phyloP scores from a whole-genome alignment of 192 early-diverging fungal species.

The Podila clonocystis region DNA sequence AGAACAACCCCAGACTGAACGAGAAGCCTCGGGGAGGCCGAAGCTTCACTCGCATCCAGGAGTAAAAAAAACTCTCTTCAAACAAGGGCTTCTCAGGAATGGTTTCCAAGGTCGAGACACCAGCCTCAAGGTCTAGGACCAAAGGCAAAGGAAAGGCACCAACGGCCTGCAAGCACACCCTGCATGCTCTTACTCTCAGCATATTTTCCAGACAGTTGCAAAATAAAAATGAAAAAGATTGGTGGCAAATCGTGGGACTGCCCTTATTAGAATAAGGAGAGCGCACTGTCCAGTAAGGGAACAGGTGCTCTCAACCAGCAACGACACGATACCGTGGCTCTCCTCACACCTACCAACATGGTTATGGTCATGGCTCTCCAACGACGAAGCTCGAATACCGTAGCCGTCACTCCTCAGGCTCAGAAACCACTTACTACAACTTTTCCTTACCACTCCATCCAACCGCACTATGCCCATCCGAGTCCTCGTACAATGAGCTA shows the following conservation, averaged over 20 bases:
- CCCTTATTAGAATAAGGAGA: too few relatives aligned
- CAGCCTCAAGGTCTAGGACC: background rate
- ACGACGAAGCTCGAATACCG: too few relatives aligned
- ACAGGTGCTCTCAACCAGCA: too few relatives aligned
- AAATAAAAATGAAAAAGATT: too few relatives aligned
- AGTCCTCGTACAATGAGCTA: background rate
- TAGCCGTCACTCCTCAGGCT: background rate
- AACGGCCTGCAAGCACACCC: background rate
- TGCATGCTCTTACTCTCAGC: too few relatives aligned
- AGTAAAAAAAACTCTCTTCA: conserved; percentile 1
- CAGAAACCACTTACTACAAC: background rate
- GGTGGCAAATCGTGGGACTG: too few relatives aligned
- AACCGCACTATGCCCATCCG: background rate
- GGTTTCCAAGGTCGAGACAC: background rate
- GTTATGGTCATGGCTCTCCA: too few relatives aligned
- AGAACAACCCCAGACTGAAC: conserved; percentile 81
- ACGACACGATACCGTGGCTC: too few relatives aligned
- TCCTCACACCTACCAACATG: too few relatives aligned
- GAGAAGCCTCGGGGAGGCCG: conserved; percentile 78
- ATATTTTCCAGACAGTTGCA: too few relatives aligned
- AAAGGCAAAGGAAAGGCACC: background rate
- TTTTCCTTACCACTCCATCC: background rate
- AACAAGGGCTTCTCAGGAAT: background rate
- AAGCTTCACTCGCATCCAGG: conserved; percentile 75
- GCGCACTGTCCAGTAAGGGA: too few relatives aligned